Base-by-base conservation (phyloP, 2,329 filamentous ascomycete genomes). In the Colletotrichum horii region DNA sequence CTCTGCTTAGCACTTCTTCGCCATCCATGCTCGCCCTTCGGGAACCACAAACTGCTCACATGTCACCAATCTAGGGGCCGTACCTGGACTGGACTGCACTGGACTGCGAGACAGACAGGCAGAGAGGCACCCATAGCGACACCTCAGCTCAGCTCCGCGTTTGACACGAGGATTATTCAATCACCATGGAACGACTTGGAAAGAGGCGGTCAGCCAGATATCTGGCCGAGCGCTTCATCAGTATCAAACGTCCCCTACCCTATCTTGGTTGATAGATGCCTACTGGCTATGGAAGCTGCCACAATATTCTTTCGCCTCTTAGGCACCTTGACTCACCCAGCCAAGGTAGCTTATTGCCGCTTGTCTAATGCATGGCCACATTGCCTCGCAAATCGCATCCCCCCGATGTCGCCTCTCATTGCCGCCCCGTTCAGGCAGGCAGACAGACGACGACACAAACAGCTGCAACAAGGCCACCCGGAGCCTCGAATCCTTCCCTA, bases 41-140 rank as follows among this genome's bases (percentile, higher is more conserved):
- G 58, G 64, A 74, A 73, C 56, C 70, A 69, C 70, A 56, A 34
- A 74, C 68, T 75, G 64, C 74, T 76, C 74, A 76, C 74, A 76
- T 76, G 74, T 69, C 74, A 76, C 70, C 16, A 30, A 64, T 52
- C 43, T 52, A 52, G n/a, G 43, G 43, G n/a, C 43, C 43, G 43
- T 52, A 52, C 43, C n/a, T 52, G 43, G 43, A 52, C 43, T 52
- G 43, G 43, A 43, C 38, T 43, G 38, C 6, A n/a, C 16, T 38
- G 36, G 38, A 43, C 38, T 43, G 38, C 56, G 58, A 28, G 62
- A 73, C 69, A 68, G 43, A 65, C 62, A 73, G 62, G 28, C 43
- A 38, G 22, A 24, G 55, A 56, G 61, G 69, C 38, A 55, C 58
- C 61, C 69, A 64, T 65, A 74, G 56, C 74, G 64, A 58, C 70